Percentiles rank a stretch among this genome's conserved stretches.
These are phyloP conservation scores for Tripidium arundinaceum DNA, from an alignment of 202 grass and related monocot species.

Conservation along the genomic window DNA sequence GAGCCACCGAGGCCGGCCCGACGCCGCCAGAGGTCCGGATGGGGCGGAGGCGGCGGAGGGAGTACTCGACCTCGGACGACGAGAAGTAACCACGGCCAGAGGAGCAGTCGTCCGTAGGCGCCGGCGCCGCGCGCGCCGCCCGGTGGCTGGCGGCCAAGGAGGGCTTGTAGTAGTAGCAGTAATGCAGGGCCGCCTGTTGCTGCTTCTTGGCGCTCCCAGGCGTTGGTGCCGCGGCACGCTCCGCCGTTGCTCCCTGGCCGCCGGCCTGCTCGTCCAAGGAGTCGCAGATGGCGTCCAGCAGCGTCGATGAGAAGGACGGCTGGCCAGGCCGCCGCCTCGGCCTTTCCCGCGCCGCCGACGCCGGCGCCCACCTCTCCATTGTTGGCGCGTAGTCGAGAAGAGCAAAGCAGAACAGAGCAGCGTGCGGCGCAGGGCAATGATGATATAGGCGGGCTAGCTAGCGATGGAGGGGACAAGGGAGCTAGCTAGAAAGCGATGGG, in stretches of 20 bases:
- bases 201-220: conserved; percentile 1
- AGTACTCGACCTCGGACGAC: conserved; percentile 68
- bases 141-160: conserved; percentile 35
- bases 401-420: not conserved
- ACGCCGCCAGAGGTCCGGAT: conserved; percentile 41
- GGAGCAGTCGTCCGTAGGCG: conserved; percentile 38
- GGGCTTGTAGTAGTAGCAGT: conserved; percentile 36
- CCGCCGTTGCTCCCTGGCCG: not conserved
- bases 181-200: conserved; percentile 14
- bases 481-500: conserved; percentile 3
- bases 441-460: conserved; percentile 22
- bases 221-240: not conserved
- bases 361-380: conserved; percentile 60
- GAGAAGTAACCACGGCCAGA: conserved; percentile 74
- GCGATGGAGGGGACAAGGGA: not conserved
- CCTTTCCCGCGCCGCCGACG: not conserved
- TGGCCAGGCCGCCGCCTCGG: conserved; percentile 37
- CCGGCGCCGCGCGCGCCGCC: not conserved
- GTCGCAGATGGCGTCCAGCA: conserved; percentile 85
- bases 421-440: conserved; percentile 2
- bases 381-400: not conserved
- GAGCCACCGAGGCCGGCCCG: not conserved
- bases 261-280: conserved; percentile 61
- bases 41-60: conserved; percentile 50
- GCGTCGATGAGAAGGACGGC: conserved; percentile 88